phyloP scores from a whole-genome alignment of 2,329 filamentous ascomycete genomes.

The Coniella lustricola region DNA sequence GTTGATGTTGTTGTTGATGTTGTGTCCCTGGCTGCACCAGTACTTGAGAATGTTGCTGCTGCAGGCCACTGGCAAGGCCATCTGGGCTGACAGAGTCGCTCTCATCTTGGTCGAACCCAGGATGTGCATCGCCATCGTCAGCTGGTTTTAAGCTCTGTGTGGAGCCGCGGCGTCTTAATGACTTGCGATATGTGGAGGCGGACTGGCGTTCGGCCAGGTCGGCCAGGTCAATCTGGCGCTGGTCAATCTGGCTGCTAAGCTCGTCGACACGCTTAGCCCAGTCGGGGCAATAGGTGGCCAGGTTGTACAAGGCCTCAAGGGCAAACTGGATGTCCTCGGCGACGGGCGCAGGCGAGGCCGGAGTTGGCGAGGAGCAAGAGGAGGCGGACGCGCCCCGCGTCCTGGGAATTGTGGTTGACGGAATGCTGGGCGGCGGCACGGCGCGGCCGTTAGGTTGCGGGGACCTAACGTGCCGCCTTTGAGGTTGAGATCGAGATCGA shows the following conservation, averaged over 20 bases:
- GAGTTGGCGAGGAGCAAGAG: not conserved
- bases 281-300: conserved; percentile 50
- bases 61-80: not conserved
- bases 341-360: not conserved
- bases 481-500: not conserved
- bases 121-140: conserved; percentile 18
- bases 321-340: conserved; percentile 26
- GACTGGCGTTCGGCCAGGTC: conserved; percentile 23
- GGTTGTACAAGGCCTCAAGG: conserved; percentile 50
- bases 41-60: not conserved
- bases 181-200: conserved; percentile 18
- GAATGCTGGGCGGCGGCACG: conserved; percentile 14
- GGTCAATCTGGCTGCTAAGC: conserved; percentile 52
- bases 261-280: conserved; percentile 55
- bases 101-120: not conserved
- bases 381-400: conserved; percentile 7
- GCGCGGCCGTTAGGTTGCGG: conserved; percentile 13
- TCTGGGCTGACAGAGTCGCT: not conserved
- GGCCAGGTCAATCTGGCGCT: conserved; percentile 55
- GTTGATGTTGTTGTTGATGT: not conserved
- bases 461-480: conserved; percentile 17
- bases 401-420: conserved; percentile 6
- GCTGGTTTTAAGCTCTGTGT: conserved; percentile 22
- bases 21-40: too few relatives aligned
- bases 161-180: conserved; percentile 21